These are phyloP conservation scores for Schizochytrium sp. DNA, from an alignment of 108 stramenopile species.

Conservation along the genomic window DNA sequence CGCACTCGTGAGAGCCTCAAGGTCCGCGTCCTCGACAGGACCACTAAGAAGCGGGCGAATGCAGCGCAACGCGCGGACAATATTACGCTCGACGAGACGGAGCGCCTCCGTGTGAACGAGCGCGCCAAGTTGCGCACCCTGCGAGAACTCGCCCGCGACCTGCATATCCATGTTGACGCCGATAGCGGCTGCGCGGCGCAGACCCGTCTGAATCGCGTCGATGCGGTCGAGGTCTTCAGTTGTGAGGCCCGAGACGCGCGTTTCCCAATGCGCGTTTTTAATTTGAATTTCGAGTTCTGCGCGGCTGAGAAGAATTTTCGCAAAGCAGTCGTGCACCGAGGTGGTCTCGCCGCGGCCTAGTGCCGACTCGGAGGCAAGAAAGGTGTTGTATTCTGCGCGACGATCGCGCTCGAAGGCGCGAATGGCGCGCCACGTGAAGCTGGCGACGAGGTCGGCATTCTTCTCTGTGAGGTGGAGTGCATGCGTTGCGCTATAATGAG, in stretches of 20 bases:
- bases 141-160: neutral
- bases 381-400: neutral
- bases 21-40: neutral
- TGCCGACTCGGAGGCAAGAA: neutral
- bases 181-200: neutral
- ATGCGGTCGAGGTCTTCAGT: neutral
- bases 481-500: neutral
- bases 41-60: neutral
- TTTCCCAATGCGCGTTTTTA: neutral
- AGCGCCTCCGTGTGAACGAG: neutral
- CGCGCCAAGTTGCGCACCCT: neutral
- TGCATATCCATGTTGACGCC: constrained; percentile 11
- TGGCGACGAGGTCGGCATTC: neutral
- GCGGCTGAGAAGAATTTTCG: neutral
- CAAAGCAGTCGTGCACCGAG: neutral
- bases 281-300: neutral
- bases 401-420: neutral
- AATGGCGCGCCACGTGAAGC: constrained; percentile 5
- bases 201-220: neutral
- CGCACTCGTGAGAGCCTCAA: neutral
- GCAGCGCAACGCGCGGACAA: neutral
- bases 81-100: neutral
- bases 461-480: neutral
- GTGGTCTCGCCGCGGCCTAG: neutral
- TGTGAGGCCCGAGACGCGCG: neutral